These are phyloP conservation scores for Pichia sp. DNA, from an alignment of 1,139 yeast species.

Conservation along the genomic window DNA sequence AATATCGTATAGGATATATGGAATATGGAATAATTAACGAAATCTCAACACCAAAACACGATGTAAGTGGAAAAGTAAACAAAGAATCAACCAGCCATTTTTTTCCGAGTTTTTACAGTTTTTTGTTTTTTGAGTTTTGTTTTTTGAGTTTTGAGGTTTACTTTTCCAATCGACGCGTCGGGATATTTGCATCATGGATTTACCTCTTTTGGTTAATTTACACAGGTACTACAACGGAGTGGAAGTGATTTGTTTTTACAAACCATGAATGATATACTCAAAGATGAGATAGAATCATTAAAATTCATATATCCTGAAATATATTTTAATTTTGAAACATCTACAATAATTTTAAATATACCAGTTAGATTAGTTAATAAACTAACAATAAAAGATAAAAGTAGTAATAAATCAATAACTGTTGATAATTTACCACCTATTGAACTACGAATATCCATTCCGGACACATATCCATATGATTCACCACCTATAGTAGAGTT, in stretches of 20 bases:
- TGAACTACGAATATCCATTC: not conserved
- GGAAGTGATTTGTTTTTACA: not conserved
- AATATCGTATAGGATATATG: not conserved
- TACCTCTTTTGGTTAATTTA: not conserved
- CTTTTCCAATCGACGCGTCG: not conserved
- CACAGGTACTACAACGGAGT: not conserved
- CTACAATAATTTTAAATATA: conserved; percentile 29
- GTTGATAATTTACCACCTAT: not conserved
- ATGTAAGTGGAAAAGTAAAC: not conserved
- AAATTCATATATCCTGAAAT: conserved; percentile 47
- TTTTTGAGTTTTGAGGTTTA: not conserved
- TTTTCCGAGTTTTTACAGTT: not conserved
- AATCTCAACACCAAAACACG: not conserved
- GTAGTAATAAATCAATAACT: not conserved
- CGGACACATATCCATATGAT: conserved; percentile 25
- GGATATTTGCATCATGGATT: too few species aligned
- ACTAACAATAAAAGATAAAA: not conserved
- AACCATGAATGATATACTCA: conserved; percentile 8
- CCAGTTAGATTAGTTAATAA: conserved; percentile 26
- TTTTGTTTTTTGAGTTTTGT: too few species aligned
- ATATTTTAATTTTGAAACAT: conserved; percentile 18
- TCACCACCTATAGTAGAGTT: conserved; percentile 8
- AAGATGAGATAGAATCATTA: conserved; percentile 44
- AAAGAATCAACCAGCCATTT: not conserved
- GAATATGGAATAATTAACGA: too few species aligned